Conservation (phyloP, 441 rosid species). For the Pelargonium fulgidum region DNA sequence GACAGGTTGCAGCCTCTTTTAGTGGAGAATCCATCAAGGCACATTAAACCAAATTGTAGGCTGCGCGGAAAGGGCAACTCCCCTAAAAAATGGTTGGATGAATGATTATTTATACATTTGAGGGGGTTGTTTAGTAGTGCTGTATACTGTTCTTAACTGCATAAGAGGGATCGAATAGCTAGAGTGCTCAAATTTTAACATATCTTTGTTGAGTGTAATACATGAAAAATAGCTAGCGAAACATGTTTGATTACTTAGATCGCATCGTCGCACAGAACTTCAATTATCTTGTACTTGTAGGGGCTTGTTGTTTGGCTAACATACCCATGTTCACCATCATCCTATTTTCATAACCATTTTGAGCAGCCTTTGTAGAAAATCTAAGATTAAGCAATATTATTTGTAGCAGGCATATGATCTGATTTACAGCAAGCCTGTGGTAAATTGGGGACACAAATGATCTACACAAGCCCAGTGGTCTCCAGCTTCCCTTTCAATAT, state of each 20-base stretch:
- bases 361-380: too few relatives aligned
- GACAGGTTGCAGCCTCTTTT: background rate
- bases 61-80: background rate
- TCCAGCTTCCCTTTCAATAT: too few relatives aligned
- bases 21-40: background rate
- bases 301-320: constrained; percentile 71
- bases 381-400: too few relatives aligned
- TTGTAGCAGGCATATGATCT: too few relatives aligned
- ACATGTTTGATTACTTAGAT: constrained; percentile 29
- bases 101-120: background rate
- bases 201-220: too few relatives aligned
- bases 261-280: constrained; percentile 74
- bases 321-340: too few relatives aligned
- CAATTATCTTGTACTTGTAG: constrained; percentile 46
- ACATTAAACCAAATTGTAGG: too few relatives aligned
- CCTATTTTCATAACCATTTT: too few relatives aligned
- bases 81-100: background rate
- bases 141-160: background rate
- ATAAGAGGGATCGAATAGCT: background rate
- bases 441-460: too few relatives aligned
- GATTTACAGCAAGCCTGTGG: too few relatives aligned
- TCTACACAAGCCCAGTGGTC: too few relatives aligned
- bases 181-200: too few relatives aligned
- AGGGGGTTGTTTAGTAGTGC: background rate
- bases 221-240: background rate